Evolutionary conservation across 208 protist genomes (phyloP).

Genomic region (Balamuthia mandrillaris): DNA sequence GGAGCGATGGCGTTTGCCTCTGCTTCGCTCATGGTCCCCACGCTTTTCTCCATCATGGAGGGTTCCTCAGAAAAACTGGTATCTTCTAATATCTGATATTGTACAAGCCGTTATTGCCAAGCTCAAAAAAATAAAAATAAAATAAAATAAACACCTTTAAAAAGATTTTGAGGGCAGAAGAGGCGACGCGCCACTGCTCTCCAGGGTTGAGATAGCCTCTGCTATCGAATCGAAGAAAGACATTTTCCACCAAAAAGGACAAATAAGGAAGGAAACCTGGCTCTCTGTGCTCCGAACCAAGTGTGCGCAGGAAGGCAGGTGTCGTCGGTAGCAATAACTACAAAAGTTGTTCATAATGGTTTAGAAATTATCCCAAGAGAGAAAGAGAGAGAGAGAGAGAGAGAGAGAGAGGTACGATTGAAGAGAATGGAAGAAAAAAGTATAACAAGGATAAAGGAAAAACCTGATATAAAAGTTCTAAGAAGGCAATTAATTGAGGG

Average conservation of each 20-base stretch:
- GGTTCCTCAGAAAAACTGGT: too few relatives aligned
- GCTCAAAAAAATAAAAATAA: too few relatives aligned
- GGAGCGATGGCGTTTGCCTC: too few relatives aligned
- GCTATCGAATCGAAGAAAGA: slow-evolving; percentile 22
- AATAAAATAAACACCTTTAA: too few relatives aligned
- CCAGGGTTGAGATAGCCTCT: not conserved
- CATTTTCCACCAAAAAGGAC: slow-evolving; percentile 11
- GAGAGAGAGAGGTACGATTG: not conserved
- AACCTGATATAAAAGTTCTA: not conserved
- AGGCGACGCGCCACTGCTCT: slow-evolving; percentile 11
- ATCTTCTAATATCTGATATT: too few relatives aligned
- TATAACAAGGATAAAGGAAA: not conserved
- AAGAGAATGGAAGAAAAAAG: not conserved
- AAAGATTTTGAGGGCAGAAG: slow-evolving; percentile 4
- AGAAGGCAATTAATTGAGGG: slow-evolving; percentile 28
- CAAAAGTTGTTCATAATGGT: not conserved
- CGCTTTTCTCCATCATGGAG: too few relatives aligned
- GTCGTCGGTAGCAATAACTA: not conserved
- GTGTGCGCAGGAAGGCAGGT: too few relatives aligned
- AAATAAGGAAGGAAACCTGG: not conserved
- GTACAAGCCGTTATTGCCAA: too few relatives aligned
- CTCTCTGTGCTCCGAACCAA: too few relatives aligned
- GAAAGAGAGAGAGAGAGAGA: not conserved
- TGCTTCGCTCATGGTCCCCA: too few relatives aligned
- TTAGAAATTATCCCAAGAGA: not conserved